Percentiles rank a stretch among this genome's conserved stretches.
These are phyloP conservation scores for Bryoglossum gracile DNA, from an alignment of 495 filamentous ascomycete species.

Conservation along the genomic window DNA sequence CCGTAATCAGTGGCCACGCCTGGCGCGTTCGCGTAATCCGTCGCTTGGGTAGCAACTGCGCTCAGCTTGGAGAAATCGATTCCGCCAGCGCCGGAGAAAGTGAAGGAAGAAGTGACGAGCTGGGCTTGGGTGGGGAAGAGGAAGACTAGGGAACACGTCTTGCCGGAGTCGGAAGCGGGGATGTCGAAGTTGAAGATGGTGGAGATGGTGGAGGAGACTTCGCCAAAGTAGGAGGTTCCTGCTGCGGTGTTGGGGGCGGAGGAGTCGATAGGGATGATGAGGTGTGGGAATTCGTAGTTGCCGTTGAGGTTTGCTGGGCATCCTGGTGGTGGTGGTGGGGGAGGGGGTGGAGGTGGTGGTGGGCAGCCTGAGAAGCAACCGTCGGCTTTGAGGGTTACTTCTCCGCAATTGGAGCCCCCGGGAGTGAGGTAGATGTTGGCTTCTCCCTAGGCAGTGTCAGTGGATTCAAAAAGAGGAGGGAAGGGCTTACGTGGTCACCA, in stretches of 20 bases:
- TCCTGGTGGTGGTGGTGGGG: conserved; percentile 4
- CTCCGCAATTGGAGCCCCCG: conserved; percentile 27
- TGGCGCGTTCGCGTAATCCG: conserved; percentile 46
- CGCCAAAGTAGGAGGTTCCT: conserved; percentile 49
- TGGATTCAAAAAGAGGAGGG: neutral
- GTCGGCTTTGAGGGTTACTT: conserved; percentile 11
- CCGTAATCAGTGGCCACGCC: conserved; percentile 39
- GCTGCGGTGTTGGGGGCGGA: conserved; percentile 39
- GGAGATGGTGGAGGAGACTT: conserved; percentile 46
- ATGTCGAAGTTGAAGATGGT: conserved; percentile 65
- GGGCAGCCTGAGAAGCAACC: conserved; percentile 10
- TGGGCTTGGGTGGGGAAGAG: conserved; percentile 48
- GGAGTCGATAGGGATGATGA: conserved; percentile 59
- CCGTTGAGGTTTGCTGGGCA: conserved; percentile 18
- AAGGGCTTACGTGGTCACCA: conserved; percentile 26
- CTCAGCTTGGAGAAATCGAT: conserved; percentile 44
- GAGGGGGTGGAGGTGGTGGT: conserved; percentile 2
- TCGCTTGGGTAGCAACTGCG: conserved; percentile 32
- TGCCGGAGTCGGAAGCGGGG: conserved; percentile 40
- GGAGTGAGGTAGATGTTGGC: conserved; percentile 46
- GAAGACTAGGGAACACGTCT: conserved; percentile 60
- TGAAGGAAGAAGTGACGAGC: conserved; percentile 49
- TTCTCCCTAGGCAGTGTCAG: conserved; percentile 30
- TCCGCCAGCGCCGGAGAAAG: conserved; percentile 47
- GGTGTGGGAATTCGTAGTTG: conserved; percentile 52